Conservation (phyloP, 2,329 filamentous ascomycete species). For the Sphaceloma murrayae region DNA sequence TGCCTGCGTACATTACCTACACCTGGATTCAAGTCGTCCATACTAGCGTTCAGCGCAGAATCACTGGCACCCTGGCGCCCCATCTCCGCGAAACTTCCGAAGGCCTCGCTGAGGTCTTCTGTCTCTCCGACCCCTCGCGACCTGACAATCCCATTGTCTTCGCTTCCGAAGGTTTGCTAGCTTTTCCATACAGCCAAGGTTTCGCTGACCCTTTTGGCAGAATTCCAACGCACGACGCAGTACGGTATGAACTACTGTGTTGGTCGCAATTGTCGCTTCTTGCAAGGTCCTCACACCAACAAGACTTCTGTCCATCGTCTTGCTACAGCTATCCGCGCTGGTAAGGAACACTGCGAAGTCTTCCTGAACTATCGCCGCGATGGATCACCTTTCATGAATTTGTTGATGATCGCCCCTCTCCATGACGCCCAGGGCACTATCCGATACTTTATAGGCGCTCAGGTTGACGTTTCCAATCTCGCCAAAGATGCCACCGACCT, state of each 20-base stretch:
- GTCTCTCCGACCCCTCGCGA: constrained; percentile 62
- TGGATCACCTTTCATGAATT: constrained; percentile 66
- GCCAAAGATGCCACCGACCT: constrained; percentile 58
- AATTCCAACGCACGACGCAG: constrained; percentile 65
- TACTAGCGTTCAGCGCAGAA: constrained; percentile 55
- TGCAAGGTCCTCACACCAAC: constrained; percentile 66
- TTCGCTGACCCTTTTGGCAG: constrained; percentile 32
- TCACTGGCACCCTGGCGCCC: constrained; percentile 56
- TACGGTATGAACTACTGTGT: constrained; percentile 65
- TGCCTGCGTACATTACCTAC: constrained; percentile 63
- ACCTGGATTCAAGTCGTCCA: constrained; percentile 61
- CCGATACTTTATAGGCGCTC: constrained; percentile 62
- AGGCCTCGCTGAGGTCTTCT: constrained; percentile 67
- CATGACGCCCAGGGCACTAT: constrained; percentile 57
- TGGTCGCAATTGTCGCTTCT: constrained; percentile 67
- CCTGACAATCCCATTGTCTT: constrained; percentile 69
- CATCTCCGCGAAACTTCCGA: constrained; percentile 61
- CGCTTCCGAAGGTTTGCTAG: constrained; percentile 55
- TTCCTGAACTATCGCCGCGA: constrained; percentile 68
- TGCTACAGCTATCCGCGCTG: constrained; percentile 49
- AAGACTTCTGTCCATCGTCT: constrained; percentile 53
- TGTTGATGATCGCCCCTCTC: constrained; percentile 63
- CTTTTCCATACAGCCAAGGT: neutral
- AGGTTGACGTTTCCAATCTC: constrained; percentile 61
- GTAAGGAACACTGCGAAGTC: constrained; percentile 63